phyloP scores from a whole-genome alignment of 805 yeast species.

The Wickerhamiella brachini region DNA sequence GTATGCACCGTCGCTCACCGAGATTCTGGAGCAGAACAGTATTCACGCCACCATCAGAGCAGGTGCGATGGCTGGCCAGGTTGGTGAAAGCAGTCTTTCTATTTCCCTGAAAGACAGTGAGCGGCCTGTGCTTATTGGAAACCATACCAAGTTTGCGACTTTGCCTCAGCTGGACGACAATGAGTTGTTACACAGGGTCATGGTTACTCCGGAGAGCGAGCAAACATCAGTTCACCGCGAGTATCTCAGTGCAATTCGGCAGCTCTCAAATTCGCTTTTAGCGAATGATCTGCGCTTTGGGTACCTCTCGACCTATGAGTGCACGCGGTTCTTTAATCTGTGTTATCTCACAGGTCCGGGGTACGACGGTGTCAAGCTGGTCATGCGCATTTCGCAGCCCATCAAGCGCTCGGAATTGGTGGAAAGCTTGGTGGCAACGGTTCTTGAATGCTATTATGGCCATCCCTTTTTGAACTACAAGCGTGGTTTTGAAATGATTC shows the following conservation, averaged over 20 bases:
- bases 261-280: conserved; percentile 11
- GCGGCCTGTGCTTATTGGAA: background rate
- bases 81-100: conserved; percentile 6
- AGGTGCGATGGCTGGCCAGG: conserved; percentile 2
- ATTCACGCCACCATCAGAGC: conserved; percentile 3
- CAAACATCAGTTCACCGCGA: background rate
- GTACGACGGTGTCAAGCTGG: background rate
- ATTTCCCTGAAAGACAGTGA: background rate
- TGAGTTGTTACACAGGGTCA: background rate
- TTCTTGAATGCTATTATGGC: conserved; percentile 5
- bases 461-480: background rate
- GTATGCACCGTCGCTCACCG: conserved; percentile 3
- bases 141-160: background rate
- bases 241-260: conserved; percentile 3
- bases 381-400: conserved; percentile 9
- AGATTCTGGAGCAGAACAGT: conserved; percentile 4
- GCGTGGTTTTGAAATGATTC: conserved; percentile 1
- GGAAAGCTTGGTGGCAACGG: conserved; percentile 4
- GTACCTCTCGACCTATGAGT: conserved; percentile 10
- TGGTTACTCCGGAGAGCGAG: background rate
- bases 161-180: background rate
- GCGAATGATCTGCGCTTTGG: conserved; percentile 16
- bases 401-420: conserved; percentile 2
- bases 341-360: background rate
- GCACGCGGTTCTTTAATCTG: conserved; percentile 11